Base-by-base conservation (phyloP, 2,329 filamentous ascomycete species). In the Fusarium sp. region DNA sequence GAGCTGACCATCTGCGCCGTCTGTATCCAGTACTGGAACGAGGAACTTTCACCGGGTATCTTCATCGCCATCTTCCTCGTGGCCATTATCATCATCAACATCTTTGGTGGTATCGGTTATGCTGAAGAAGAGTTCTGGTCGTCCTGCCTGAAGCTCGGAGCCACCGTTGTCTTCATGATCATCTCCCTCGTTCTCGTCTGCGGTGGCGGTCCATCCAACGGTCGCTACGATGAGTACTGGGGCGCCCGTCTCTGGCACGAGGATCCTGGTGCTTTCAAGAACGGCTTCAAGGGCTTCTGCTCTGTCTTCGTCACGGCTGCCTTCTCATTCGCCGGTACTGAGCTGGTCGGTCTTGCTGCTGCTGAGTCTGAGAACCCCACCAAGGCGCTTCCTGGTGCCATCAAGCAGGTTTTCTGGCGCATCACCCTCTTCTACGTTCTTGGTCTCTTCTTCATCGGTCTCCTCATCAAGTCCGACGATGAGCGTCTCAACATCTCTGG, bases 381-480 rank as follows among this genome's bases (percentile, higher is more conserved):
- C 57, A 86, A 90, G 71, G 85, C 88, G 2, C 82, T 96, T 1
- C 92, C 92, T 1, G 88, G 86, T 10, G 91, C 92, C 3, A 86
- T 93, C 70, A 93, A 93, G 78, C 91, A 93, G 74, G 89, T 82
- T 25, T 82, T 82, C 66, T 82, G 79, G 80, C 78, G 80, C 70
- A 80, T 82, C 53, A 79, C 78, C 15, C 71, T 82, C 45, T 82
- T 82, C 66, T 83, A 82, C 63, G 72, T 82, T 49, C 70, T 83
- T 1, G 79, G 79, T 48, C 76, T 82, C 27, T 78, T 80, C 70
- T 80, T 81, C 45, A 75, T 82, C 48, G 80, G 80, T 31, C 75
- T 83, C 11, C 73, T 82, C 9, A 72, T 82, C 57, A 74, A 75
- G 39, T 75, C 76, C 23, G 79, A 82, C 47, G 52, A 70, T 4